These are phyloP conservation scores for Penicillium ochrochloron DNA, from an alignment of 495 filamentous ascomycete species.

Conservation along the genomic window DNA sequence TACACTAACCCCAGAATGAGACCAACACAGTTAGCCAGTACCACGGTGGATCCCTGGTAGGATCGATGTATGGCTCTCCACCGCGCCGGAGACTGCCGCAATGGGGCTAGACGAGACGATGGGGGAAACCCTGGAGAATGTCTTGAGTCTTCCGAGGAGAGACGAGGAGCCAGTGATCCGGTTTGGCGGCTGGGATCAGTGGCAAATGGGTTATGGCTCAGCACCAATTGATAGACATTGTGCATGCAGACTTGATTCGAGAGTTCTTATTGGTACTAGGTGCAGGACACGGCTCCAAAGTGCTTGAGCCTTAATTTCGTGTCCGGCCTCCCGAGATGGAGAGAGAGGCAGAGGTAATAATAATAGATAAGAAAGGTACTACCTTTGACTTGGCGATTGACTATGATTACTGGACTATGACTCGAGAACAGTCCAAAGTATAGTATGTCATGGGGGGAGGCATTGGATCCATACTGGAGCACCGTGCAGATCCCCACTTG, in stretches of 20 bases:
- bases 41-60: not conserved
- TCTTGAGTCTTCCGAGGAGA: not conserved
- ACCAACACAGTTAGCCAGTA: not conserved
- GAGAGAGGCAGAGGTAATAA: not conserved
- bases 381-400: not conserved
- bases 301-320: not conserved
- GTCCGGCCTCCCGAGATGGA: not conserved
- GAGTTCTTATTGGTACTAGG: not conserved
- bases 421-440: not conserved
- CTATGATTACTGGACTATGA: not conserved
- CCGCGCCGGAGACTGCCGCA: constrained; percentile 6
- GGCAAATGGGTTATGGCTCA: not conserved
- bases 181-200: not conserved
- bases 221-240: not conserved
- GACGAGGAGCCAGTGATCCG: not conserved
- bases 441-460: not conserved
- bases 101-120: constrained; percentile 5
- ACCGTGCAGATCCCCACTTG: constrained; percentile 2
- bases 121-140: not conserved
- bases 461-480: not conserved
- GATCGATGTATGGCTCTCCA: constrained; percentile 8
- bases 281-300: not conserved
- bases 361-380: not conserved
- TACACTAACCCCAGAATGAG: not conserved
- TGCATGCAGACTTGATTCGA: not conserved